phyloP scores from a whole-genome alignment of 768 basidiomycete species.

The Cystobasidium tubakii region DNA sequence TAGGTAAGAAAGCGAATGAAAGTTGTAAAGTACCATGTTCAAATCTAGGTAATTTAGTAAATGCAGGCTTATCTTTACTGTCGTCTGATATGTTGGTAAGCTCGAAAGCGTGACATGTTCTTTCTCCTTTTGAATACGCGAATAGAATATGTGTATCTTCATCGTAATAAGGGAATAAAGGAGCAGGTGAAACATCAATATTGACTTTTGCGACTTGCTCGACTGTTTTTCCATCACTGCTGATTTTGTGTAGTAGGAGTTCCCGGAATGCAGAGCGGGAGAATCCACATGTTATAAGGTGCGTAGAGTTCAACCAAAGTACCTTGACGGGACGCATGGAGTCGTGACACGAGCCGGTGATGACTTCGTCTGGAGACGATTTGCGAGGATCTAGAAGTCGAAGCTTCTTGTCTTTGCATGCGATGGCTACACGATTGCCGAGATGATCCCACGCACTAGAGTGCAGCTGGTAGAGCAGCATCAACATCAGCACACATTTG shows the following conservation, averaged over 20 bases:
- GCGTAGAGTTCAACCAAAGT: constrained; percentile 47
- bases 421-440: constrained; percentile 47
- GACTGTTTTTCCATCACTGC: constrained; percentile 33
- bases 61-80: constrained; percentile 33
- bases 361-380: not conserved
- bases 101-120: constrained; percentile 49
- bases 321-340: constrained; percentile 49
- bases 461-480: constrained; percentile 40
- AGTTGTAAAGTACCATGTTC: constrained; percentile 47
- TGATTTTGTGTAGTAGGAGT: constrained; percentile 47
- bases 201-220: constrained; percentile 40
- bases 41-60: constrained; percentile 48
- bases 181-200: constrained; percentile 50
- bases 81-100: constrained; percentile 39
- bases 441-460: constrained; percentile 47
- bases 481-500: not conserved
- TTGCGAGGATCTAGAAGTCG: constrained; percentile 49
- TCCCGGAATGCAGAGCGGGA: constrained; percentile 49
- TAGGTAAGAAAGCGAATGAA: constrained; percentile 48
- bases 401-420: constrained; percentile 49
- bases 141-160: constrained; percentile 50
- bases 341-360: constrained; percentile 47
- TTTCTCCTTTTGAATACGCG: constrained; percentile 50
- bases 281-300: constrained; percentile 49
- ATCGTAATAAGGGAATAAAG: constrained; percentile 50